Conservation (phyloP, 140 eudicot species). For the Ambrosia hybrid region DNA sequence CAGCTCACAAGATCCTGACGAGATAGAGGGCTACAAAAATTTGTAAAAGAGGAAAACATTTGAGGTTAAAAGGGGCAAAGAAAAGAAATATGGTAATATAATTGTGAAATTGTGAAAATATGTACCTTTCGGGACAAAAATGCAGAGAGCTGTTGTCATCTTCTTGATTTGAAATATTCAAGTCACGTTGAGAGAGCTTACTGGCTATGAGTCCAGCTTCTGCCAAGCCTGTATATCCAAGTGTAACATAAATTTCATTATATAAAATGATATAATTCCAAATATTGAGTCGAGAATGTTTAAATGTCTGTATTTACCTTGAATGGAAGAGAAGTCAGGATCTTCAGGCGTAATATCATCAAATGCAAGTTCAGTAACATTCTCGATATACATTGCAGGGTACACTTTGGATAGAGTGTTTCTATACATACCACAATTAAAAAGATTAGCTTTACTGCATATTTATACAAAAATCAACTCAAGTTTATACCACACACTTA, state of each 20-base stretch:
- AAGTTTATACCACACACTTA: neutral
- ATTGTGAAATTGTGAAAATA: neutral
- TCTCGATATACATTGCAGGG: slow-evolving; percentile 97
- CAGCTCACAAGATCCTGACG: slow-evolving; percentile 99
- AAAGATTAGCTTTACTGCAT: slow-evolving; percentile 2
- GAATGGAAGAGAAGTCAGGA: slow-evolving; percentile 92
- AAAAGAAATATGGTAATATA: neutral
- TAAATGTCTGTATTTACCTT: slow-evolving; percentile 49
- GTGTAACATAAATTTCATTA: slow-evolving; percentile 15
- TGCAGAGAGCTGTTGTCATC: slow-evolving; percentile 48
- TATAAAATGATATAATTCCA: slow-evolving; percentile 1
- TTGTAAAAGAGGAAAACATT: neutral
- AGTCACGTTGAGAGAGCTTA: slow-evolving; percentile 82
- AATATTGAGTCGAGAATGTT: slow-evolving; percentile 11
- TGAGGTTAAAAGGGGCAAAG: neutral
- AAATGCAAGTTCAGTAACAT: slow-evolving; percentile 90
- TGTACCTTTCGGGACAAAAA: slow-evolving; percentile 87
- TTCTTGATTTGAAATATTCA: slow-evolving; percentile 66
- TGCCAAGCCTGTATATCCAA: slow-evolving; percentile 74
- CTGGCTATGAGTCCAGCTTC: slow-evolving; percentile 99
- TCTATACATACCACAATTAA: slow-evolving; percentile 37
- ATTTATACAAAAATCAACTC: neutral
- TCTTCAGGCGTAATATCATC: slow-evolving; percentile 95
- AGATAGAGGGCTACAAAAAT: slow-evolving; percentile 69
- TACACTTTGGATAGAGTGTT: slow-evolving; percentile 84